Base-by-base conservation (phyloP, 2,329 filamentous ascomycete genomes). In the Bipolaris gigantea region DNA sequence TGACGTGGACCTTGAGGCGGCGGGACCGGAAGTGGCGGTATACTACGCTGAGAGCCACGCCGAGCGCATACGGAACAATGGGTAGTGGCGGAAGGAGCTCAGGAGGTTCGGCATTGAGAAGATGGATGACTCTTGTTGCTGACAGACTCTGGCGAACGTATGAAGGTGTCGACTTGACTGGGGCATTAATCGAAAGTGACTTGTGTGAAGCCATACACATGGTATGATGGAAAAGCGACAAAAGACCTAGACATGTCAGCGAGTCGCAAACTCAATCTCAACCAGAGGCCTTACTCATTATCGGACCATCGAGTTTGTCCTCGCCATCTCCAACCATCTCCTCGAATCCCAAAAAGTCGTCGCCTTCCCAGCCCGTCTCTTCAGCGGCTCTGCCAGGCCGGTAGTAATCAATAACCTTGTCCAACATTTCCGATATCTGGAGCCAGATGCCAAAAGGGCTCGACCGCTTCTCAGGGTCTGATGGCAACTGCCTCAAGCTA, bases 181-280 rank as follows among this genome's bases (percentile, higher is more conserved):
- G 76, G 30, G 71, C 75, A 50, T 76, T 67, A 55, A 76, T 74
- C 5, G 73, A 73, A 23, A 75, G 68, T 2, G 80, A 79, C 38
- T 82, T 80, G 65, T 83, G 81, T 3, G 82, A 83, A 2, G 83
- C 73, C 62, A 85, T 83, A 33, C 80, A 81, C 47, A 83, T 80
- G 19, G 80, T 77, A 61, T 84, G 80, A 54, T 85, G 84, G 65
- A 80, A 83, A 2, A 85, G 67, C 52, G 84, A 83, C 7, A 85
- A 68, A 5, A 83, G 74, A 13, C 76, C 78, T 80, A 19, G 16
- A 62, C 40, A 53, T 61, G 32, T 65, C 48, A 62, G 54, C 10
- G 41, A 33, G 36, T 9, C 19, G 8, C 65, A 67, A 42, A 8
- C 23, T 27, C 8, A 32, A 18, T 32, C 25, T 48, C 36, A 48